Evolutionary conservation across 129 eudicot genomes (phyloP).

Genomic region (Centella asiatica): DNA sequence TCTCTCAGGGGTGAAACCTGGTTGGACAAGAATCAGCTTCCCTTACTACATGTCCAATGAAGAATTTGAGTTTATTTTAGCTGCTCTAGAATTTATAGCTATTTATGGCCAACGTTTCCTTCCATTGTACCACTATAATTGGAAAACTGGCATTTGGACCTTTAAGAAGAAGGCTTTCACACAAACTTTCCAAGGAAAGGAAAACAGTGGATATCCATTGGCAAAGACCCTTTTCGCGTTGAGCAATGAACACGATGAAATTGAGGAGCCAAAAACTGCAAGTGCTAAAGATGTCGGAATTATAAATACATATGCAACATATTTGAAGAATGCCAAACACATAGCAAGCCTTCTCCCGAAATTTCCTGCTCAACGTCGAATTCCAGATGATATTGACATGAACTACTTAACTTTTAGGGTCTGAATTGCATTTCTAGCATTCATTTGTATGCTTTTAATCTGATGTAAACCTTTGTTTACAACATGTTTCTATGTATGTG

Average conservation of each 20-base stretch:
- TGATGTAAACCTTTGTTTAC: too few species aligned
- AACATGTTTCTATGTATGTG: too few species aligned
- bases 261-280: neutral
- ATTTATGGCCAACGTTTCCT: constrained; percentile 42
- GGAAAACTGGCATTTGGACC: constrained; percentile 46
- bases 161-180: constrained; percentile 15
- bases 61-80: constrained; percentile 40
- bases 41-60: constrained; percentile 47
- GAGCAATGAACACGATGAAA: neutral
- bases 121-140: constrained; percentile 32
- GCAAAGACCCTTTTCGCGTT: constrained; percentile 2
- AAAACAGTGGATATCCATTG: neutral
- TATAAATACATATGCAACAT: constrained; percentile 8
- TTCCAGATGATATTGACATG: constrained; percentile 23
- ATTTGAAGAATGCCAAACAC: constrained; percentile 31
- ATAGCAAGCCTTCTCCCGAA: constrained; percentile 28
- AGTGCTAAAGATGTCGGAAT: neutral
- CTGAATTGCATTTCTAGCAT: neutral
- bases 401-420: constrained; percentile 28
- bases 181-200: neutral
- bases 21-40: constrained; percentile 54
- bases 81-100: constrained; percentile 38
- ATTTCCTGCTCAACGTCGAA: constrained; percentile 23
- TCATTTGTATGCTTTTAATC: too few species aligned
- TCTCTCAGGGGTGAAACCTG: constrained; percentile 41